Conservation (phyloP, 768 basidiomycete species). For the Tricholoma bakamatsutake region DNA sequence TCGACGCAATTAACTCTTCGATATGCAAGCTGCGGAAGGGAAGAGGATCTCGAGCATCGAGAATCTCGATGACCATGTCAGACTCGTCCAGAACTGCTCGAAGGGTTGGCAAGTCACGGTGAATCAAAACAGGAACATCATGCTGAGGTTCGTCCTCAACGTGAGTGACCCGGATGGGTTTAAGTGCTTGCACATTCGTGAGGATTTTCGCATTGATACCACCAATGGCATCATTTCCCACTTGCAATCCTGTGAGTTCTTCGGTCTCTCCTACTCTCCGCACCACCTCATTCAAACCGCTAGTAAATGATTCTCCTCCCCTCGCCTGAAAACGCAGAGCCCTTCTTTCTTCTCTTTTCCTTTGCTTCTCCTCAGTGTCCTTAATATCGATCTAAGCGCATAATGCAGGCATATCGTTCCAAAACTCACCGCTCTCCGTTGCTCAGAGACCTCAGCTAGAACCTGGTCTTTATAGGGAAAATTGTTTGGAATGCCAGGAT, state of each 20-base stretch:
- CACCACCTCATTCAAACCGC: slow-evolving; percentile 10
- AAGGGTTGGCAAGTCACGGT: slow-evolving; percentile 57
- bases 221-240: slow-evolving; percentile 44
- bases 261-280: slow-evolving; percentile 22
- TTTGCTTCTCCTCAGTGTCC: slow-evolving; percentile 75
- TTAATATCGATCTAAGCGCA: slow-evolving; percentile 21
- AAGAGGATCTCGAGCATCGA: slow-evolving; percentile 82
- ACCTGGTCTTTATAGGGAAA: slow-evolving; percentile 95
- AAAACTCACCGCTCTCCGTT: slow-evolving; percentile 61
- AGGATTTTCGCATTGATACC: slow-evolving; percentile 38
- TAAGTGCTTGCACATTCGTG: slow-evolving; percentile 28
- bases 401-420: not conserved
- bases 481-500: slow-evolving; percentile 89
- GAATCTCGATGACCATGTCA: slow-evolving; percentile 73
- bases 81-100: slow-evolving; percentile 66
- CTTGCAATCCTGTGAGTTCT: slow-evolving; percentile 33
- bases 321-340: slow-evolving; percentile 22
- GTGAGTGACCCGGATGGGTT: slow-evolving; percentile 23
- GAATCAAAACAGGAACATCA: slow-evolving; percentile 55
- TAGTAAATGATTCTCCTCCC: slow-evolving; percentile 8
- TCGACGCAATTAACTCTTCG: slow-evolving; percentile 45
- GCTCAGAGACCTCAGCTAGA: slow-evolving; percentile 81
- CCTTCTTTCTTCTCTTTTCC: slow-evolving; percentile 60
- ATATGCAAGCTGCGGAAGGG: slow-evolving; percentile 60
- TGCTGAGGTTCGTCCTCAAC: slow-evolving; percentile 38